Conservation (phyloP, 495 filamentous ascomycete genomes). For the Talaromyces trachyspermus region DNA sequence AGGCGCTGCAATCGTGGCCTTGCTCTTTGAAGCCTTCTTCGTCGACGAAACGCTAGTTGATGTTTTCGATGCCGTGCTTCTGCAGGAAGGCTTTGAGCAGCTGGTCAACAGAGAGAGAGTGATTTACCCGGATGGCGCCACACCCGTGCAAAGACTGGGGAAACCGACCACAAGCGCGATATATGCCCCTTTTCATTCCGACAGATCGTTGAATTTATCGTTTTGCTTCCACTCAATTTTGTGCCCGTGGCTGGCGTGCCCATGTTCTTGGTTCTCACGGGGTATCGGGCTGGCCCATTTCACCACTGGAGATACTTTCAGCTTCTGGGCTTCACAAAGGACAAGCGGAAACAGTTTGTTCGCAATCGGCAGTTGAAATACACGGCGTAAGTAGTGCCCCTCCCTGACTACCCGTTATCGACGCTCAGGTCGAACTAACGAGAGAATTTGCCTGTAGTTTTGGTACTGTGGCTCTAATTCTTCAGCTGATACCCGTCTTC, state of each 20-base stretch:
- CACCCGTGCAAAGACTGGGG: slow-evolving; percentile 50
- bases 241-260: slow-evolving; percentile 57
- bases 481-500: slow-evolving; percentile 56
- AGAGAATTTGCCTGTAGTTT: slow-evolving; percentile 32
- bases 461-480: slow-evolving; percentile 50
- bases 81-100: slow-evolving; percentile 51
- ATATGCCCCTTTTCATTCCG: slow-evolving; percentile 63
- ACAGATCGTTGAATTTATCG: slow-evolving; percentile 72
- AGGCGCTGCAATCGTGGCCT: slow-evolving; percentile 51
- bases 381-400: slow-evolving; percentile 44
- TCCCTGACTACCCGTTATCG: neutral
- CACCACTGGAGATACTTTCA: slow-evolving; percentile 63
- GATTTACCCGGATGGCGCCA: slow-evolving; percentile 43
- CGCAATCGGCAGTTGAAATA: slow-evolving; percentile 48
- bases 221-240: slow-evolving; percentile 60
- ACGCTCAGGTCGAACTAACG: neutral
- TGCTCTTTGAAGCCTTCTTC: slow-evolving; percentile 61
- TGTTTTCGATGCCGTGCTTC: slow-evolving; percentile 57
- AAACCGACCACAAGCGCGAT: slow-evolving; percentile 49
- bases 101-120: slow-evolving; percentile 48
- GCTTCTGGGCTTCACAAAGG: slow-evolving; percentile 48
- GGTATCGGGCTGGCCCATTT: slow-evolving; percentile 57
- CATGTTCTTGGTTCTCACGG: slow-evolving; percentile 55
- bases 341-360: slow-evolving; percentile 49
- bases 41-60: slow-evolving; percentile 63